Conservation (phyloP, 805 yeast genomes). For the Candida taoyuanica region DNA sequence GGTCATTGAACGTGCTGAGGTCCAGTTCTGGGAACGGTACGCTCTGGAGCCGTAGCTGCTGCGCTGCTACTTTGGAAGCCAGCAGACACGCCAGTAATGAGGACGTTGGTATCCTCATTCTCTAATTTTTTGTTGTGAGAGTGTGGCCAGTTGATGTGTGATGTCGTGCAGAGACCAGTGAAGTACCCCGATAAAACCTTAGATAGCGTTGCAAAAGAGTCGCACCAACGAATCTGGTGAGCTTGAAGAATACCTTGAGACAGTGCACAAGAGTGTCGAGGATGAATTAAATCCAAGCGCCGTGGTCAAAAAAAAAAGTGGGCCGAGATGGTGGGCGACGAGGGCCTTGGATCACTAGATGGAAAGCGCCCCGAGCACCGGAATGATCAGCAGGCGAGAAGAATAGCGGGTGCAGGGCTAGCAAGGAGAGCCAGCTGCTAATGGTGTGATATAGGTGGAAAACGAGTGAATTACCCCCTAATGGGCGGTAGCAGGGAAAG, state of each 20-base stretch:
- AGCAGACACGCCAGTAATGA: constrained; percentile 6
- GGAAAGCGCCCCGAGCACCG: not conserved
- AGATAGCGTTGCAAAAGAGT: too few species aligned
- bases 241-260: not conserved
- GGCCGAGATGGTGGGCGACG: not conserved
- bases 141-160: too few species aligned
- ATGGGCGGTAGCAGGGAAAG: too few species aligned
- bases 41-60: constrained; percentile 11
- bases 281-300: not conserved
- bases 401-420: not conserved
- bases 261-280: not conserved
- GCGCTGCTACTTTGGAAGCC: constrained; percentile 1
- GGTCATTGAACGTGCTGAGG: constrained; percentile 18
- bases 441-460: too few species aligned
- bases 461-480: too few species aligned
- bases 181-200: too few species aligned
- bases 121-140: not conserved
- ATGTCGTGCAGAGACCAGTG: too few species aligned
- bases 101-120: not conserved
- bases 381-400: not conserved
- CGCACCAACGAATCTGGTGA: too few species aligned
- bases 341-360: not conserved
- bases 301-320: too few species aligned
- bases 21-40: constrained; percentile 19
- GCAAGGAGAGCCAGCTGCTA: too few species aligned